Conservation (phyloP, 2,329 filamentous ascomycete species). For the Tolypocladium endophyticum region DNA sequence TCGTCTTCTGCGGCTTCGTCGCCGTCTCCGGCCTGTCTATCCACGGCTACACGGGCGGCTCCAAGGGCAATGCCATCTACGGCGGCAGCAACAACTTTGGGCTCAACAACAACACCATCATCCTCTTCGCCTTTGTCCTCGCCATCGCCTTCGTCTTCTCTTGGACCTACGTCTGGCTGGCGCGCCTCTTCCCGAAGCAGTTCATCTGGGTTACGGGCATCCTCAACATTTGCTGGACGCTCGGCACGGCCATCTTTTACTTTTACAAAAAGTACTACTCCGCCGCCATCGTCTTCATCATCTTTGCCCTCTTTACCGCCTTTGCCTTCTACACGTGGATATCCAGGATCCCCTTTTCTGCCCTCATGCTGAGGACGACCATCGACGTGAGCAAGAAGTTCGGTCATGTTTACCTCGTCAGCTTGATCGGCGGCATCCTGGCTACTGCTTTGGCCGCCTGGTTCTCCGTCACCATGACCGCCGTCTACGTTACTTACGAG, state of each 20-base stretch:
- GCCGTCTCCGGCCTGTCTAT: conserved; percentile 68
- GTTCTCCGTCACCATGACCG: conserved; percentile 78
- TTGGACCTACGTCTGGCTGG: conserved; percentile 64
- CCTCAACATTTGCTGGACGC: conserved; percentile 70
- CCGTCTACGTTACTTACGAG: conserved; percentile 76
- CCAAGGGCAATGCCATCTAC: conserved; percentile 66
- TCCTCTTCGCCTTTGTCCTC: conserved; percentile 74
- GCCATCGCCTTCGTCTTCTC: conserved; percentile 65
- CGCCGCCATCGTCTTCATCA: conserved; percentile 75
- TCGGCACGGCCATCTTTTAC: conserved; percentile 85
- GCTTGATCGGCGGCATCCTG: conserved; percentile 68
- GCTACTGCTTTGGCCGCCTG: conserved; percentile 71
- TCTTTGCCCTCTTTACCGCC: conserved; percentile 41
- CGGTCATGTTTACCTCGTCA: conserved; percentile 80
- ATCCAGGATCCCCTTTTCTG: conserved; percentile 79
- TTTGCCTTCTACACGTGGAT: conserved; percentile 73
- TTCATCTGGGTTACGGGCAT: conserved; percentile 92
- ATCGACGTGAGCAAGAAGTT: conserved; percentile 77
- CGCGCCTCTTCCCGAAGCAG: conserved; percentile 71
- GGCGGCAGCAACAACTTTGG: conserved; percentile 51
- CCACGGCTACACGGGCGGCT: conserved; percentile 56
- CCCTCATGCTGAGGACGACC: conserved; percentile 76
- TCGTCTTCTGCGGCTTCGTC: conserved; percentile 61
- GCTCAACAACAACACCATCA: conserved; percentile 73
- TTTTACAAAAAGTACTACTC: conserved; percentile 66